Evolutionary conservation across 805 yeast species (phyloP).

Genomic region (Saturnispora bothae): DNA sequence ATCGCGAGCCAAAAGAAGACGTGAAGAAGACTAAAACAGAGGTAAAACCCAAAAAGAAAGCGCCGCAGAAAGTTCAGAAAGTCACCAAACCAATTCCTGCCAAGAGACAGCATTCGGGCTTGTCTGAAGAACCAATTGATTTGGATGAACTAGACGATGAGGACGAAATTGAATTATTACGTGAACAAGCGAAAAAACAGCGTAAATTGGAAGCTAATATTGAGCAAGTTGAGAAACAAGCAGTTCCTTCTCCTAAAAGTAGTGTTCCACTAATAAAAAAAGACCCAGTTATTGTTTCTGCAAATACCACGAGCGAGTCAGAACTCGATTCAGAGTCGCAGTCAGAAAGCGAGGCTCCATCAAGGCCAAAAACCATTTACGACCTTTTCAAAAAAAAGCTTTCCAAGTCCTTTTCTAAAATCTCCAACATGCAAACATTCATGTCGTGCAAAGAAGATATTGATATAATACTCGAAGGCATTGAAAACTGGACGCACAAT

Average conservation of each 20-base stretch:
- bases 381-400: conserved; percentile 7
- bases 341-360: not conserved
- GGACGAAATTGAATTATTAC: conserved; percentile 1
- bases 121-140: conserved; percentile 8
- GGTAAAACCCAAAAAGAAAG: not conserved
- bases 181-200: not conserved
- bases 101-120: not conserved
- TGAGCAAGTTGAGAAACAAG: not conserved
- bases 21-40: conserved; percentile 5
- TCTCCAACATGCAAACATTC: conserved; percentile 12
- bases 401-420: conserved; percentile 8
- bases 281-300: not conserved
- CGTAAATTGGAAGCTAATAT: not conserved
- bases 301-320: not conserved
- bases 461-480: conserved; percentile 24
- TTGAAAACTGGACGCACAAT: conserved; percentile 21
- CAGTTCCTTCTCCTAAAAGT: not conserved
- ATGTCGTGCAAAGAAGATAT: conserved; percentile 19
- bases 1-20: conserved; percentile 4
- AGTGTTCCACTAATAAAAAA: not conserved
- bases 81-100: not conserved
- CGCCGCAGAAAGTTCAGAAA: conserved; percentile 1
- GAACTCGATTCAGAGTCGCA: not conserved
- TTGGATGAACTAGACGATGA: conserved; percentile 11
- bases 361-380: not conserved